These are phyloP conservation scores for Histomonas meleagridis DNA, from an alignment of 208 protist species.

Conservation along the genomic window DNA sequence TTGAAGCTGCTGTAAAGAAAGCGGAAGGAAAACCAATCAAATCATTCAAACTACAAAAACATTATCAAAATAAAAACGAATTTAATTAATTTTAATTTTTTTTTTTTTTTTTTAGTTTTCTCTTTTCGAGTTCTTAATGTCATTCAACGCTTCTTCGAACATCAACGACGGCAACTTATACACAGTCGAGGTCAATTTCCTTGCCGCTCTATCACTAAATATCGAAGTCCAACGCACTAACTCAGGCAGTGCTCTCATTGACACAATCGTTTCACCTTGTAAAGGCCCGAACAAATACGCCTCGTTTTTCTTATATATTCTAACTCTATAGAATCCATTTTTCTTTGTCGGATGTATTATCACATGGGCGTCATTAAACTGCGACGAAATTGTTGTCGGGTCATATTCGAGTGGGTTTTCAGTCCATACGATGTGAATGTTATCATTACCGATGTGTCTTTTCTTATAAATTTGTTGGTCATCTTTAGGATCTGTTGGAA, in stretches of 20 bases:
- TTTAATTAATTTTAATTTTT: too few relatives aligned
- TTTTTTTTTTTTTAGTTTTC: too few relatives aligned
- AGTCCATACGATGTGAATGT: not conserved
- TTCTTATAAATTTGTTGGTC: slow-evolving; percentile 25
- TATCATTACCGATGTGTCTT: slow-evolving; percentile 32
- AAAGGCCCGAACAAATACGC: not conserved
- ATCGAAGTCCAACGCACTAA: not conserved
- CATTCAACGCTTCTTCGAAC: too few relatives aligned
- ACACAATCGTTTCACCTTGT: not conserved
- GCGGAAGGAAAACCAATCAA: too few relatives aligned
- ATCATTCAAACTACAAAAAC: too few relatives aligned
- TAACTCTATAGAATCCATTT: not conserved
- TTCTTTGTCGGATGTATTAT: not conserved
- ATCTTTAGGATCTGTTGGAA: slow-evolving; percentile 17
- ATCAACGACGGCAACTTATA: too few relatives aligned
- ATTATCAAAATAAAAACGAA: too few relatives aligned
- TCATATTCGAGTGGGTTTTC: slow-evolving; percentile 5
- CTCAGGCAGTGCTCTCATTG: not conserved
- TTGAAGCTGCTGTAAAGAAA: too few relatives aligned
- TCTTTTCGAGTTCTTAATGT: too few relatives aligned
- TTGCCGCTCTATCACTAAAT: not conserved
- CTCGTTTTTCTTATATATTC: not conserved
- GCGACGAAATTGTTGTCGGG: not conserved
- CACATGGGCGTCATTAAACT: slow-evolving; percentile 24
- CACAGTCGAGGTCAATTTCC: not conserved